Percentiles rank a stretch among this genome's conserved stretches.
Evolutionary conservation across 2,329 filamentous ascomycete genomes (phyloP).

Genomic region (Ophiostoma sp.): DNA sequence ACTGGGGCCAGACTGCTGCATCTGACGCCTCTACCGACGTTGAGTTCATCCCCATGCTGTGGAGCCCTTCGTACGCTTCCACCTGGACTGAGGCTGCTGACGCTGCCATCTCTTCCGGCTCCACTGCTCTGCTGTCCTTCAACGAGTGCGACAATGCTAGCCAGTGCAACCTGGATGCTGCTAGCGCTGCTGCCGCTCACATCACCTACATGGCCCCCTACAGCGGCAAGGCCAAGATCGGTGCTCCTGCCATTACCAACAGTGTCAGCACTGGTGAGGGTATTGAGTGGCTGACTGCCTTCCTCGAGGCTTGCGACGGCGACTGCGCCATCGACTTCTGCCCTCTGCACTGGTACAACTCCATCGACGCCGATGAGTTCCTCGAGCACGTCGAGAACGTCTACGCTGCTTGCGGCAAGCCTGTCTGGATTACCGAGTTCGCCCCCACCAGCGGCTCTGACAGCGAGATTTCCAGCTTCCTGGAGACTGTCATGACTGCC

Average conservation of each 20-base stretch:
- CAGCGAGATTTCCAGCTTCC: constrained; percentile 44
- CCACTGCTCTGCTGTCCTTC: constrained; percentile 58
- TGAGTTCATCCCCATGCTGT: constrained; percentile 64
- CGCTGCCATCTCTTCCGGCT: constrained; percentile 48
- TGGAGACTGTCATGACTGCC: constrained; percentile 44
- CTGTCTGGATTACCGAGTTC: constrained; percentile 62
- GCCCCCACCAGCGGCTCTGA: constrained; percentile 44
- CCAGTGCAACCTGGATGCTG: constrained; percentile 57
- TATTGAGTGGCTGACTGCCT: constrained; percentile 50
- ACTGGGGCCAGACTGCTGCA: constrained; percentile 53
- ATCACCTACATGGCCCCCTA: constrained; percentile 52
- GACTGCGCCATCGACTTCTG: constrained; percentile 56
- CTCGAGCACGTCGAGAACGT: constrained; percentile 49
- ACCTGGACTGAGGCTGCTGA: constrained; percentile 49
- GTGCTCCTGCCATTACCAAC: constrained; percentile 59
- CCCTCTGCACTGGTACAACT: constrained; percentile 60
- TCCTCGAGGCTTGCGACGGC: constrained; percentile 47
- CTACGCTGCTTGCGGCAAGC: constrained; percentile 44
- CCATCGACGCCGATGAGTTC: constrained; percentile 45
- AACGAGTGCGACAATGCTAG: constrained; percentile 62
- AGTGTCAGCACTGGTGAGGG: constrained; percentile 47
- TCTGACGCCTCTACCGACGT: constrained; percentile 41
- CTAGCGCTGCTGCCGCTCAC: constrained; percentile 48
- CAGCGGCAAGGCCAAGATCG: constrained; percentile 48
- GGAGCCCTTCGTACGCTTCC: constrained; percentile 47